phyloP scores from a whole-genome alignment of 441 rosid genomes.

The Metrosideros polymorpha region DNA sequence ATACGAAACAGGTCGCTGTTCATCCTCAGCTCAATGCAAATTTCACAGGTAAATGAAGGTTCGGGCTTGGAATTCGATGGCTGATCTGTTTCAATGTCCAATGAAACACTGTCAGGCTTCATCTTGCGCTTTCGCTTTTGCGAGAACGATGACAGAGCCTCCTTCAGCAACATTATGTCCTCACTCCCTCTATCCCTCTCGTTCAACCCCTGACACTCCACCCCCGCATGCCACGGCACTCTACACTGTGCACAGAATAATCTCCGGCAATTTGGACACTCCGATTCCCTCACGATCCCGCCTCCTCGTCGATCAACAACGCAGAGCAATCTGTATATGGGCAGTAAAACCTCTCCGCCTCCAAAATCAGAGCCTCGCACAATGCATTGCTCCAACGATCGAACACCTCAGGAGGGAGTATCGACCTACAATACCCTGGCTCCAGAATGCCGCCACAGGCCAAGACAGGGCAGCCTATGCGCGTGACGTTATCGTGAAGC shows the following conservation, averaged over 20 bases:
- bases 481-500: background rate
- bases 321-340: background rate
- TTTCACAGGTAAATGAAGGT: no score
- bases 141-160: no score
- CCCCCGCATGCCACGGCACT: background rate
- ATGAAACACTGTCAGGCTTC: no score
- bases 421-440: background rate
- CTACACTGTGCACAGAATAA: background rate
- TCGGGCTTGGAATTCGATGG: no score
- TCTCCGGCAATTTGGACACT: background rate
- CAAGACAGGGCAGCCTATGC: background rate
- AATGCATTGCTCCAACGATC: background rate
- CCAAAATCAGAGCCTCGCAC: background rate
- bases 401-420: background rate
- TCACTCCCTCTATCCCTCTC: background rate
- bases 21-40: no score
- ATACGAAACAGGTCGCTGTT: no score
- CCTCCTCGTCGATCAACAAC: background rate
- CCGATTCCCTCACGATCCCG: background rate
- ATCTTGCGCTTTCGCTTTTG: no score
- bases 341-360: background rate
- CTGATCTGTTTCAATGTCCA: no score
- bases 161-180: constrained; percentile 1
- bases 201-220: background rate
- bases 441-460: background rate